phyloP scores from a whole-genome alignment of 2,329 filamentous ascomycete genomes.

The Furcasterigmium sp. region DNA sequence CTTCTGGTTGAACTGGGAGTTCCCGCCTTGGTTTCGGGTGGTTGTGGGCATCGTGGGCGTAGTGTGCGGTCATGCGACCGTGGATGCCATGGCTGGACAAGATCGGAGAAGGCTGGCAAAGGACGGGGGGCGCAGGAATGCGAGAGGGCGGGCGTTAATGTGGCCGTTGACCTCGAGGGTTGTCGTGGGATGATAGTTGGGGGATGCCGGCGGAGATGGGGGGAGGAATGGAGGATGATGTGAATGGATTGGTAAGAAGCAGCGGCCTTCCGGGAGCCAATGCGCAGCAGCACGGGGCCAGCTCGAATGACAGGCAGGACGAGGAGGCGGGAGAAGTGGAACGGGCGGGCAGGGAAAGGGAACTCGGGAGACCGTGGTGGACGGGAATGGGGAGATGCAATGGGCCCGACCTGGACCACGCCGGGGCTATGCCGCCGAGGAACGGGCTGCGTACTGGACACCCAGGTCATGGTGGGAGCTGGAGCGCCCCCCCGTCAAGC shows the following conservation, averaged over 20 bases:
- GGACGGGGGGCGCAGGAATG: conserved; percentile 4
- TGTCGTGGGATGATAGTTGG: too few species aligned
- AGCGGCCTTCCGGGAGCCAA: not conserved
- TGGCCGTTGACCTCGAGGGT: too few species aligned
- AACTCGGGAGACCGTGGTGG: not conserved
- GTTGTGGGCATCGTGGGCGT: conserved; percentile 41
- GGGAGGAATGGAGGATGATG: conserved; percentile 1
- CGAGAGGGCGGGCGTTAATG: too few species aligned
- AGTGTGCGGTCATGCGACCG: conserved; percentile 19
- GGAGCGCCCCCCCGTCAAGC: too few species aligned
- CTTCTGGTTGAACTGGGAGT: conserved; percentile 60
- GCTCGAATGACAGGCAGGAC: not conserved
- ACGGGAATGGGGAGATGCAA: not conserved
- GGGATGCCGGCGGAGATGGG: not conserved
- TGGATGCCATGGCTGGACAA: conserved; percentile 27
- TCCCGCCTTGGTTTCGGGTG: conserved; percentile 49
- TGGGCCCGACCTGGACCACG: too few species aligned
- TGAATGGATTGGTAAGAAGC: not conserved
- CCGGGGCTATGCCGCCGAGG: too few species aligned
- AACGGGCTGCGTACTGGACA: too few species aligned
- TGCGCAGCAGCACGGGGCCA: too few species aligned
- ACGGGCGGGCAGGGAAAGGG: not conserved
- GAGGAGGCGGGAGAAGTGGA: not conserved
- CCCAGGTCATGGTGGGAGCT: too few species aligned
- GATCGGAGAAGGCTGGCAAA: conserved; percentile 2